Evolutionary conservation across 129 eudicot genomes (phyloP).

Genomic region (Solidago caesia): DNA sequence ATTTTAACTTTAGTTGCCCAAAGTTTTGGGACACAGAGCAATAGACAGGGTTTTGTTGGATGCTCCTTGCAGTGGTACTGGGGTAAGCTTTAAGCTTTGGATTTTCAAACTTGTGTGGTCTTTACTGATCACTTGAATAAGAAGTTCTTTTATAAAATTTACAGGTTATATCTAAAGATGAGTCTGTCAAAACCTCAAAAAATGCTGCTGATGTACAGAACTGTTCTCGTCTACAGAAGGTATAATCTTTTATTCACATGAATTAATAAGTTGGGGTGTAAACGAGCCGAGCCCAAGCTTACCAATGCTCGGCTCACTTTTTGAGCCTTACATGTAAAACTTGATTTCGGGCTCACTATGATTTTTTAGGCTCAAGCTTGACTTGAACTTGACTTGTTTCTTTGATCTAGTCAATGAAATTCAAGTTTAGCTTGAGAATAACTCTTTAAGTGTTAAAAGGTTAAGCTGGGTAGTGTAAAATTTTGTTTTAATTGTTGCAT

Average conservation of each 20-base stretch:
- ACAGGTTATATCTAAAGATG: constrained; percentile 97
- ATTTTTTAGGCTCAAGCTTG: too few relatives aligned
- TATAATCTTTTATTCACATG: constrained; percentile 9
- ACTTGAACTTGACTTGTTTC: too few relatives aligned
- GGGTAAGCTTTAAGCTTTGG: constrained; percentile 49
- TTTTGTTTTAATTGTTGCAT: too few relatives aligned
- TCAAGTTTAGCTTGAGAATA: too few relatives aligned
- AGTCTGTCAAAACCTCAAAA: constrained; percentile 92
- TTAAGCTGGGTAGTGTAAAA: too few relatives aligned
- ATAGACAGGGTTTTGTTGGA: constrained; percentile 89
- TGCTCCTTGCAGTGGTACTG: constrained; percentile 99
- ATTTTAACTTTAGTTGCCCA: constrained; percentile 60
- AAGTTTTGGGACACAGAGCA: constrained; percentile 75
- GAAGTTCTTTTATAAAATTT: neutral
- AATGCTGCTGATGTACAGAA: constrained; percentile 73
- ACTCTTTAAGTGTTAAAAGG: too few relatives aligned
- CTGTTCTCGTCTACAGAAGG: constrained; percentile 88
- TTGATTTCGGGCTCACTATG: too few relatives aligned
- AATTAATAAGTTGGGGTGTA: too few relatives aligned
- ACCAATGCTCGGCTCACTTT: too few relatives aligned
- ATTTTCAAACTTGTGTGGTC: neutral
- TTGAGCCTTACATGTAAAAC: too few relatives aligned
- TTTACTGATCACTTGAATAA: neutral
- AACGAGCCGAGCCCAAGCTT: too few relatives aligned
- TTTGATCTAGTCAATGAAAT: too few relatives aligned